Conservation (phyloP, 1,284 basidiomycete genomes). For the Austropuccinia psidii region DNA sequence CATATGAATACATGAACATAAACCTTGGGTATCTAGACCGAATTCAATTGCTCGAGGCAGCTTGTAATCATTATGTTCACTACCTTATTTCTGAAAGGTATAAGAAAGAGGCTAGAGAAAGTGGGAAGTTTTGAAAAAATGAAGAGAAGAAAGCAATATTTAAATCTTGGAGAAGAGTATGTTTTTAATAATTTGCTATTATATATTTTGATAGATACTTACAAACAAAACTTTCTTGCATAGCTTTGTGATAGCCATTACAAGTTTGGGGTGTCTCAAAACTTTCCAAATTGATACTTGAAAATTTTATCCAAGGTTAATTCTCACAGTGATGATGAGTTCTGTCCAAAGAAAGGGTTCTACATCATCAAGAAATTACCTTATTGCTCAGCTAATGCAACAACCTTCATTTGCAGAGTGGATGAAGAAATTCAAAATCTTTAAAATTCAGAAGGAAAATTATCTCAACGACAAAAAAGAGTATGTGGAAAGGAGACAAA, state of each 20-base stretch:
- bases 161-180: not conserved
- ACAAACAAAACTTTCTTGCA: too few species aligned
- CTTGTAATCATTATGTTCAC: constrained; percentile 10
- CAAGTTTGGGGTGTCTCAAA: not conserved
- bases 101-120: not conserved
- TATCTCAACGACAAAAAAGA: too few species aligned
- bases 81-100: not conserved
- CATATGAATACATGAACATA: constrained; percentile 5
- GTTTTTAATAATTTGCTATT: not conserved
- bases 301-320: not conserved
- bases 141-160: not conserved
- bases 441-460: too few species aligned
- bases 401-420: too few species aligned
- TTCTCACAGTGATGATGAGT: constrained; percentile 11
- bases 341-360: not conserved
- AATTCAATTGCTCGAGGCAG: not conserved
- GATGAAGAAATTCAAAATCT: too few species aligned
- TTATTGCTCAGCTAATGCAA: too few species aligned
- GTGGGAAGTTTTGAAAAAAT: not conserved
- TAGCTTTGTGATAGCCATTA: not conserved
- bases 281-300: not conserved
- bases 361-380: not conserved
- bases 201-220: not conserved
- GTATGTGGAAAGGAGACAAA: too few species aligned
- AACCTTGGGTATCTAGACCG: not conserved